These are phyloP conservation scores for Kodamaea kakaduensis DNA, from an alignment of 805 yeast genomes.

Conservation along the genomic window DNA sequence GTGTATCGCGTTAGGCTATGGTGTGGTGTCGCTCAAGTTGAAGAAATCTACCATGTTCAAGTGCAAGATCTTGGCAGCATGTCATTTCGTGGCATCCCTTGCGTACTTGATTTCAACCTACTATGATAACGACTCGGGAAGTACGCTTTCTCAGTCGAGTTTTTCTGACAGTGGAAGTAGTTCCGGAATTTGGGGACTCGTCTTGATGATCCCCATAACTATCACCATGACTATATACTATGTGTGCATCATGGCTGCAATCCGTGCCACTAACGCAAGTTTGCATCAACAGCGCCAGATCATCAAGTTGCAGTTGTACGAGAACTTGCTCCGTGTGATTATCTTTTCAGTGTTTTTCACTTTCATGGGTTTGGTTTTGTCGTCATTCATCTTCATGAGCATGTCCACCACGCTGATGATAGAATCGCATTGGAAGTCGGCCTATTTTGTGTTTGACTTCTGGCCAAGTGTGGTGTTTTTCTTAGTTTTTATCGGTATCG, in stretches of 20 bases:
- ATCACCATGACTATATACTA: slow-evolving; percentile 70
- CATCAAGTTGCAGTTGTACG: slow-evolving; percentile 86
- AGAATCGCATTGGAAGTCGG: slow-evolving; percentile 87
- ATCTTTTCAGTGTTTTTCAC: slow-evolving; percentile 67
- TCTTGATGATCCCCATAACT: slow-evolving; percentile 68
- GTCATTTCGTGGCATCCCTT: slow-evolving; percentile 34
- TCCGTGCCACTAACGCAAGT: slow-evolving; percentile 68
- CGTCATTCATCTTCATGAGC: slow-evolving; percentile 66
- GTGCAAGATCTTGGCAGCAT: slow-evolving; percentile 40
- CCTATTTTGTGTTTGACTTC: slow-evolving; percentile 85
- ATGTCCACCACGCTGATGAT: slow-evolving; percentile 73
- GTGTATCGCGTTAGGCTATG: slow-evolving; percentile 88
- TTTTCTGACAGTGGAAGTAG: slow-evolving; percentile 51
- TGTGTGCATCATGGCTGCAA: slow-evolving; percentile 64
- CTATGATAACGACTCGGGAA: slow-evolving; percentile 21
- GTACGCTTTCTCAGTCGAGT: slow-evolving; percentile 17
- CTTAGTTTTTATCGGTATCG: slow-evolving; percentile 74
- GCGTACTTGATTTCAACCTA: slow-evolving; percentile 35
- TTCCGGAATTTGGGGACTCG: slow-evolving; percentile 40
- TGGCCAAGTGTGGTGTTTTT: slow-evolving; percentile 93
- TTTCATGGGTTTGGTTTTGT: slow-evolving; percentile 64
- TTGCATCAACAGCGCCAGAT: slow-evolving; percentile 84
- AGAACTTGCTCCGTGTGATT: slow-evolving; percentile 68
- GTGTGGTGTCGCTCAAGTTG: slow-evolving; percentile 85
- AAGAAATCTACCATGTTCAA: slow-evolving; percentile 69